Evolutionary conservation across 1,284 basidiomycete genomes (phyloP).

Genomic region (Ganoderma sp.): DNA sequence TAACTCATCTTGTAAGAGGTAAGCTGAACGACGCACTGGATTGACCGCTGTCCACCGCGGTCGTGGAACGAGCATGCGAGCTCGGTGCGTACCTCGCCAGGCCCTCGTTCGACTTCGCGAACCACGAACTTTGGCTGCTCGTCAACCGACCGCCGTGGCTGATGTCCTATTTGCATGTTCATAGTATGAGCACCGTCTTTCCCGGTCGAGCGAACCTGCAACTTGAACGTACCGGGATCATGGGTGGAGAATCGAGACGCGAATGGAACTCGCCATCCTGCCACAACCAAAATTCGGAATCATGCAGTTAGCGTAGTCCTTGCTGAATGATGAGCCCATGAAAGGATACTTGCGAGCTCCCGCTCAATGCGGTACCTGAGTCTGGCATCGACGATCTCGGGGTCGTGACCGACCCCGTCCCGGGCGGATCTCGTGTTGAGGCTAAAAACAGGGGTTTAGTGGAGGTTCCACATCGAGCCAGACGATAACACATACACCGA

Average conservation of each 20-base stretch:
- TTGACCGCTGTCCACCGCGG: constrained; percentile 25
- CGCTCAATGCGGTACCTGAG: constrained; percentile 27
- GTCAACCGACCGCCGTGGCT: constrained; percentile 14
- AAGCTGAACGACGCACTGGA: constrained; percentile 5
- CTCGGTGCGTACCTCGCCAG: constrained; percentile 19
- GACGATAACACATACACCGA: constrained; percentile 17
- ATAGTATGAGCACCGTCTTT: background rate
- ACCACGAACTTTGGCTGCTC: constrained; percentile 29
- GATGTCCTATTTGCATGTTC: constrained; percentile 15
- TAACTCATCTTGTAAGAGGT: background rate
- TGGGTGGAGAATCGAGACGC: constrained; percentile 22
- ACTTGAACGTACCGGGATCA: constrained; percentile 24
- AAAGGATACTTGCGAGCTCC: constrained; percentile 20
- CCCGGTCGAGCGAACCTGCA: background rate
- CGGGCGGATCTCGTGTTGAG: constrained; percentile 20
- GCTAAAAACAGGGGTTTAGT: background rate
- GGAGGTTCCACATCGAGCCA: background rate
- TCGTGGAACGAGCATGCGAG: constrained; percentile 28
- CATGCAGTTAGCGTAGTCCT: background rate
- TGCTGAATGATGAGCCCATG: background rate
- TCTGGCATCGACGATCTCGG: constrained; percentile 27
- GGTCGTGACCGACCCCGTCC: constrained; percentile 22
- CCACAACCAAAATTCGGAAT: background rate
- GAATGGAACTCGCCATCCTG: constrained; percentile 14
- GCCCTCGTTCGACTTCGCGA: constrained; percentile 20